A percentile compares a stretch with the other conserved stretches of the same genome.
phyloP scores from a whole-genome alignment of 495 filamentous ascomycete species.

The Tuber calosporum region DNA sequence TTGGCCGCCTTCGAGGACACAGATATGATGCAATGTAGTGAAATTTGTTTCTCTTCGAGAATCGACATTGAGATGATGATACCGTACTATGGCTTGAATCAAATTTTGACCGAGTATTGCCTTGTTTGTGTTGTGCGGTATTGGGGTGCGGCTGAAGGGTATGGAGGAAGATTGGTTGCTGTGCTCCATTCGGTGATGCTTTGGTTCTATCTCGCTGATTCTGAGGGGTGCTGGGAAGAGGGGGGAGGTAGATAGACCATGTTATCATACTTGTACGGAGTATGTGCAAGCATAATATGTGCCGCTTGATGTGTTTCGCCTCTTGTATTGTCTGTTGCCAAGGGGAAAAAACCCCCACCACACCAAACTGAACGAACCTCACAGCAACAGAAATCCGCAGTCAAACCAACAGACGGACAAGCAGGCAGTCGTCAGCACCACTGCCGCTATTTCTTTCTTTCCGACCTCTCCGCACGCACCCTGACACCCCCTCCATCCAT shows the following conservation, averaged over 20 bases:
- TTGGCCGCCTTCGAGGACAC: not conserved
- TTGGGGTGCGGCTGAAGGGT: not conserved
- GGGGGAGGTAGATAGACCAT: too few relatives aligned
- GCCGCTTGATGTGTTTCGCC: not conserved
- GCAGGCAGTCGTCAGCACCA: not conserved
- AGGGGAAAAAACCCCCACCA: not conserved
- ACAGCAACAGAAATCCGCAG: not conserved
- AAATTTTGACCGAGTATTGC: not conserved
- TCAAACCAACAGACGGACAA: not conserved
- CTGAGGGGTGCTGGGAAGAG: not conserved
- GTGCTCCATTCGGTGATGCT: not conserved
- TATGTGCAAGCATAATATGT: too few relatives aligned
- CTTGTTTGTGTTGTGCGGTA: not conserved
- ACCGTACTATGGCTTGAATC: not conserved
- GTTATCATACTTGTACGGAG: too few relatives aligned
- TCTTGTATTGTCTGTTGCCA: conserved; percentile 3
- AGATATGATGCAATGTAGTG: not conserved
- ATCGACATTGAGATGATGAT: not conserved
- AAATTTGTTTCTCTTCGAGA: not conserved
- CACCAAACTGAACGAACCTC: not conserved
- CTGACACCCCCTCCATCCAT: not conserved
- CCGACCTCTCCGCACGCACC: not conserved
- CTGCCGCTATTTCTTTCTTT: not conserved
- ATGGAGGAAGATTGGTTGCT: not conserved
- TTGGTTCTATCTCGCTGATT: not conserved